Percentiles rank a stretch among this genome's conserved stretches.
phyloP scores from a whole-genome alignment of 2,329 filamentous ascomycete genomes.

The Myriosclerotinia scirpicola region DNA sequence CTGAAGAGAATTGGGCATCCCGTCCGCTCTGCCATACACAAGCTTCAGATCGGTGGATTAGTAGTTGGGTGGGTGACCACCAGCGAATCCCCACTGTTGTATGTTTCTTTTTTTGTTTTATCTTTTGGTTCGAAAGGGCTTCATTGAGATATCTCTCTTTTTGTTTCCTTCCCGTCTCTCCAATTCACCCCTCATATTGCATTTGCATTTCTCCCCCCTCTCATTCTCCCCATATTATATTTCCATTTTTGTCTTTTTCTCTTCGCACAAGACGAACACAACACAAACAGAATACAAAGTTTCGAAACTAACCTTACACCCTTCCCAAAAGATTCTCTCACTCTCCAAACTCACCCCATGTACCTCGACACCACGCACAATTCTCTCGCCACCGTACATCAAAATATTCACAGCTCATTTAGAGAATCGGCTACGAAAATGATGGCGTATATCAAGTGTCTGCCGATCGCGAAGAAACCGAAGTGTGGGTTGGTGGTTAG shows the following conservation, averaged over 20 bases:
- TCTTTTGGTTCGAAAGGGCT: background rate
- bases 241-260: background rate
- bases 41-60: slow-evolving; percentile 21
- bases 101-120: background rate
- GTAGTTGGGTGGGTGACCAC: slow-evolving; percentile 22
- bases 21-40: slow-evolving; percentile 24
- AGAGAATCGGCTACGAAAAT: slow-evolving; percentile 75
- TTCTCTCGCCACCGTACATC: slow-evolving; percentile 62
- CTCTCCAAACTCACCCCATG: slow-evolving; percentile 81
- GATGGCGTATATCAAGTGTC: slow-evolving; percentile 59
- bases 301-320: background rate
- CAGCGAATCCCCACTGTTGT: slow-evolving; percentile 22
- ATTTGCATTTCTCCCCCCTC: background rate
- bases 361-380: slow-evolving; percentile 82
- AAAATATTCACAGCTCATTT: slow-evolving; percentile 76
- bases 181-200: background rate
- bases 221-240: too few relatives aligned
- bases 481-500: slow-evolving; percentile 55
- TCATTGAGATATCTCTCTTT: background rate
- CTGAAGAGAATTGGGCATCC: slow-evolving; percentile 21
- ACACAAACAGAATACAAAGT: too few relatives aligned
- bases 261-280: background rate
- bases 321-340: slow-evolving; percentile 59
- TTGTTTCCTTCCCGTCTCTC: background rate
- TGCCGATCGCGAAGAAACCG: slow-evolving; percentile 59